These are phyloP conservation scores for Euclidium syriacum DNA, from an alignment of 345 rosid species.

Conservation along the genomic window DNA sequence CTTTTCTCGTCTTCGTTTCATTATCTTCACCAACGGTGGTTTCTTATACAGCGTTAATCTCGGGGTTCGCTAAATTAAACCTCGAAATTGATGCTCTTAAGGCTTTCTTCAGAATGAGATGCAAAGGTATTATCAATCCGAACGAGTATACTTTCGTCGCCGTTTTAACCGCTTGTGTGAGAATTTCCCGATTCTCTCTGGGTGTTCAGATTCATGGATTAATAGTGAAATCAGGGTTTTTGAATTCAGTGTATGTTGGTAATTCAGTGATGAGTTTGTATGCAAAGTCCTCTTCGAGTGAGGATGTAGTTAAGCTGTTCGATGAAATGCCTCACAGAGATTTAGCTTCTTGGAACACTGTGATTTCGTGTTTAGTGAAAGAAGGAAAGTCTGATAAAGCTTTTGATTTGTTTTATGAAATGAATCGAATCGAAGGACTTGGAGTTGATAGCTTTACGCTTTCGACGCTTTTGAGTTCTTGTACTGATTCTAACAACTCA, in stretches of 20 bases:
- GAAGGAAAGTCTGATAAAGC: slow-evolving; percentile 37
- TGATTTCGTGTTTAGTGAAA: slow-evolving; percentile 57
- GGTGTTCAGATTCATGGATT: slow-evolving; percentile 34
- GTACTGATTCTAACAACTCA: slow-evolving; percentile 35
- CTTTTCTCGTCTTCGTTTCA: slow-evolving; percentile 42
- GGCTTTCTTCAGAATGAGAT: slow-evolving; percentile 60
- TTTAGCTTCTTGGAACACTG: slow-evolving; percentile 64
- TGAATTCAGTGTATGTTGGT: slow-evolving; percentile 41
- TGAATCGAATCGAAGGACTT: slow-evolving; percentile 32
- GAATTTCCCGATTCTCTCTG: slow-evolving; percentile 15
- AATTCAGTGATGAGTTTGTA: slow-evolving; percentile 74
- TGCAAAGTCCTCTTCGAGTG: slow-evolving; percentile 29
- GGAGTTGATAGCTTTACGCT: slow-evolving; percentile 53
- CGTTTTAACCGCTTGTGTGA: slow-evolving; percentile 29
- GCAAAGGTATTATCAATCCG: slow-evolving; percentile 15
- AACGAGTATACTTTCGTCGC: slow-evolving; percentile 34
- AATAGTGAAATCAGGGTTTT: slow-evolving; percentile 27
- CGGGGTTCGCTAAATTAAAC: slow-evolving; percentile 49
- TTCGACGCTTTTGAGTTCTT: slow-evolving; percentile 58
- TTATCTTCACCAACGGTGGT: slow-evolving; percentile 58
- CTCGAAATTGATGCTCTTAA: slow-evolving; percentile 45
- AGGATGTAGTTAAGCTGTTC: slow-evolving; percentile 43
- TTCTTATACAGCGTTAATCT: slow-evolving; percentile 61
- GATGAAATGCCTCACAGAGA: slow-evolving; percentile 67
- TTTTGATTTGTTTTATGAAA: slow-evolving; percentile 40